Base-by-base conservation (phyloP, 768 basidiomycete species). In the Russula olivacea region DNA sequence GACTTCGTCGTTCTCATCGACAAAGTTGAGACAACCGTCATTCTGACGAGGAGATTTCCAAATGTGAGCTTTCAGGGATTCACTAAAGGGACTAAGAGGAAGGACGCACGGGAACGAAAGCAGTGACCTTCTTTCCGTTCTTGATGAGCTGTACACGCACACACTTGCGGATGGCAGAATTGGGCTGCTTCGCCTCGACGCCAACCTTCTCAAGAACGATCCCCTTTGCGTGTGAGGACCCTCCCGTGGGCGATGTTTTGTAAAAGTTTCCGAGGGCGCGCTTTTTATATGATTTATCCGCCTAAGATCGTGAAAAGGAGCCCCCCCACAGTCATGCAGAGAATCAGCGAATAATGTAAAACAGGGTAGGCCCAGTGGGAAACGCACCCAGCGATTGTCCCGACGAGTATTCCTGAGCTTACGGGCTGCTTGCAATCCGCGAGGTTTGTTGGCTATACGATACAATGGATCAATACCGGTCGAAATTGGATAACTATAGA, bases 61-160 rank as follows among this genome's bases (percentile, higher is more conserved):
- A 36, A 25, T n/a, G 43, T 60, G 36, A 40, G 43, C 19, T 66
- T 49, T 47, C 64, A 14, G 8, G 12, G 9, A 45, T 25, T 23
- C 12, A 47, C 19, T 9, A 32, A 28, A 32, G 30, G 19, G 28
- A 11, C 1, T 32, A 43, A 17, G 36, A 36, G 30, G 32, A 34
- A 50, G 11, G 45, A 84, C 91, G 69, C 71, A 92, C 92, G 66
- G 96, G 96, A 45, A 98, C 97, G 88, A 99, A 99, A 73, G 97
- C 97, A 67, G 96, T 98, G 75, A 99, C 96, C 77, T 98, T 98
- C 89, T 99, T 99, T 69, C 97, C 97, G 81, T 99, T 99, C 86
- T 99, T 99, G 78, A 99, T 98, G 70, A 99, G 83, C 74, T 99
- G 97, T 67, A 99, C 97, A 81, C 97, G 93, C 70, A 99, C 97